A percentile compares a stretch with the other conserved stretches of the same genome.
These are phyloP conservation scores for Saccharomyces hybrid DNA, from an alignment of 1,139 yeast genomes.

Conservation along the genomic window DNA sequence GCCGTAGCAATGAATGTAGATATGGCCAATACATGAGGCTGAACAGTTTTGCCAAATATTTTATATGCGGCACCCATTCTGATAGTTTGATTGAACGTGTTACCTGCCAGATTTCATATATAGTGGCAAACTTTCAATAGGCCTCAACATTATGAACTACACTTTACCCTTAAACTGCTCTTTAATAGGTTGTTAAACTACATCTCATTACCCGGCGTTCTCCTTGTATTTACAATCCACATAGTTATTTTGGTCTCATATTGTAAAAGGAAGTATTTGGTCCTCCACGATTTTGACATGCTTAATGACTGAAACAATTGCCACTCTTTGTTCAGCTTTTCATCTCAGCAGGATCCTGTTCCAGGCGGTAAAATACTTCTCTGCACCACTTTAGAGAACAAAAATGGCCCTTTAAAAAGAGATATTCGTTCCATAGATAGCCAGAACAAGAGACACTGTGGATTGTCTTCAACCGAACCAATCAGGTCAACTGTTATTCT, in stretches of 20 bases:
- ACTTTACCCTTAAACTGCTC: background rate
- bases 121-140: background rate
- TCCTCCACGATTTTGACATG: too few relatives aligned
- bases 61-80: slow-evolving; percentile 56
- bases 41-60: slow-evolving; percentile 57
- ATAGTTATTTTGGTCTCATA: background rate
- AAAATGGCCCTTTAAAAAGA: too few relatives aligned
- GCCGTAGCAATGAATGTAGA: slow-evolving; percentile 34
- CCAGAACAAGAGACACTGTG: too few relatives aligned
- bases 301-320: too few relatives aligned
- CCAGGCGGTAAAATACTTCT: too few relatives aligned
- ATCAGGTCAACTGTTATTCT: too few relatives aligned
- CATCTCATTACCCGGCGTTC: background rate
- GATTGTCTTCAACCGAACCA: too few relatives aligned
- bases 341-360: too few relatives aligned
- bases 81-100: background rate
- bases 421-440: too few relatives aligned
- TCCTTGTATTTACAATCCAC: background rate
- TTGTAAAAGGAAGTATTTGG: background rate
- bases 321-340: too few relatives aligned
- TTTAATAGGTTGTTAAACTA: background rate
- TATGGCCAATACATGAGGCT: slow-evolving; percentile 42
- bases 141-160: too few relatives aligned
- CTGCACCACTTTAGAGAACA: too few relatives aligned
- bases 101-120: background rate